Conservation (phyloP, 2,329 filamentous ascomycete species). For the Biscogniauxia marginata region DNA sequence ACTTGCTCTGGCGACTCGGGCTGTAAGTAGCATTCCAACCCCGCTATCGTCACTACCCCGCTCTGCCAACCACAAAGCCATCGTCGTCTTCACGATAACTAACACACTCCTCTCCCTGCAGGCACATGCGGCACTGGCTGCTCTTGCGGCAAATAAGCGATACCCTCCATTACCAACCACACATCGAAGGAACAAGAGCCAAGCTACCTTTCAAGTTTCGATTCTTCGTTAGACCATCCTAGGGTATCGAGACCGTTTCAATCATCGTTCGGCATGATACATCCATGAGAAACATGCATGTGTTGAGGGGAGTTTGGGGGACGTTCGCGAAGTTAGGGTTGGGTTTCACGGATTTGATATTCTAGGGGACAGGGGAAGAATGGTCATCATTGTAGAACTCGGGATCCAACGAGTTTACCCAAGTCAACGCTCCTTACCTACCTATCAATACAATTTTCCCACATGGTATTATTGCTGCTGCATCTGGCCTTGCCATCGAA, state of each 20-base stretch:
- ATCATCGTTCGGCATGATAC: background rate
- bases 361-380: too few species aligned
- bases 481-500: too few species aligned
- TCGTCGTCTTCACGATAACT: background rate
- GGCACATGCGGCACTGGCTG: constrained; percentile 25
- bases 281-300: too few species aligned
- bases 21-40: constrained; percentile 14
- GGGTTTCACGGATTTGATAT: too few species aligned
- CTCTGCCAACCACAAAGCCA: background rate
- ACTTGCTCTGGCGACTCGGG: constrained; percentile 20
- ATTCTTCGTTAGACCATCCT: background rate
- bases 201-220: background rate
- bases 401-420: too few species aligned
- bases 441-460: too few species aligned
- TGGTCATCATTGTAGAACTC: too few species aligned
- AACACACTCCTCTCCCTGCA: background rate
- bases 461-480: too few species aligned
- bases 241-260: too few species aligned
- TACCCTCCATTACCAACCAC: background rate
- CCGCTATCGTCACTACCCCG: background rate
- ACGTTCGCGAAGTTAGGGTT: too few species aligned
- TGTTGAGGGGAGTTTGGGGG: too few species aligned
- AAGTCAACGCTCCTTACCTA: too few species aligned
- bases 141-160: constrained; percentile 25
- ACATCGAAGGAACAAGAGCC: background rate